These are phyloP conservation scores for Favolaschia claudopus DNA, from an alignment of 768 basidiomycete species.

Conservation along the genomic window DNA sequence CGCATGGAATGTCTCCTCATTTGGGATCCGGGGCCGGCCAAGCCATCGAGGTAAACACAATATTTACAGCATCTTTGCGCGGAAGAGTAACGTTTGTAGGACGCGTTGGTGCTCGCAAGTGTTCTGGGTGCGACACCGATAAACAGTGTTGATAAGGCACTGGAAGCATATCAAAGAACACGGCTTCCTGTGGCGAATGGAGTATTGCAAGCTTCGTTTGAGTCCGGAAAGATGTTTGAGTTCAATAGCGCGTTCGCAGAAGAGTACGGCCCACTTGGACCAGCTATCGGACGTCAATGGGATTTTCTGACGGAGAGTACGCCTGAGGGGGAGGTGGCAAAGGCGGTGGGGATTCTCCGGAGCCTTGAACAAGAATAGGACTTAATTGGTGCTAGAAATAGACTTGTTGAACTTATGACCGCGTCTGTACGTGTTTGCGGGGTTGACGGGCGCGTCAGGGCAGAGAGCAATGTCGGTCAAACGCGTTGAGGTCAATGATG, in stretches of 20 bases:
- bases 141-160: conserved; percentile 28
- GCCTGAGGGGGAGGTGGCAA: conserved; percentile 41
- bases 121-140: conserved; percentile 29
- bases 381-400: not conserved
- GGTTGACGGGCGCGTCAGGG: too few species aligned
- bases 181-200: conserved; percentile 45
- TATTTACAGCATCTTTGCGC: not conserved
- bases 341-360: conserved; percentile 18
- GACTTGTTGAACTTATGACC: not conserved
- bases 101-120: conserved; percentile 35
- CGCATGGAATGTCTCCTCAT: conserved; percentile 39
- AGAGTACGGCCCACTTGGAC: conserved; percentile 45
- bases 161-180: conserved; percentile 42
- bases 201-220: conserved; percentile 39
- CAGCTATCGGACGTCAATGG: conserved; percentile 51
- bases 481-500: too few species aligned
- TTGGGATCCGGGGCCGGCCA: conserved; percentile 38
- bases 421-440: too few species aligned
- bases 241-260: conserved; percentile 45
- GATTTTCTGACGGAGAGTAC: conserved; percentile 47
- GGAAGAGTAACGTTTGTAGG: conserved; percentile 21
- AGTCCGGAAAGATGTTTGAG: conserved; percentile 47
- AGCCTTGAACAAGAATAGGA: not conserved
- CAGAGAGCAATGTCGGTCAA: too few species aligned
- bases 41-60: conserved; percentile 36